A percentile compares a stretch with the other conserved stretches of the same genome.
Conservation (phyloP, 768 basidiomycete species). For the Sarcodon sp. region DNA sequence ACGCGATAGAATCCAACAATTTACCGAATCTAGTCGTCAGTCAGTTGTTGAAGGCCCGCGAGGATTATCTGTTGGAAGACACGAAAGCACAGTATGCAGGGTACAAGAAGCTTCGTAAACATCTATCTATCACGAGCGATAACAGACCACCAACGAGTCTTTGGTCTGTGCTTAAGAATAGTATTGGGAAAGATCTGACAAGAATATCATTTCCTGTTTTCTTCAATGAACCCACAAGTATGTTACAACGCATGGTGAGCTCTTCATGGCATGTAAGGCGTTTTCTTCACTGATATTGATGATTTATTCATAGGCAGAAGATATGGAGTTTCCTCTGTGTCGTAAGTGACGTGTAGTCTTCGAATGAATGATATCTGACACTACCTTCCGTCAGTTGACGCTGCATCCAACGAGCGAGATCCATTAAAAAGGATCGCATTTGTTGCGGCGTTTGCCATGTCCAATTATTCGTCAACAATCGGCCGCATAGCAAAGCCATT, state of each 20-base stretch:
- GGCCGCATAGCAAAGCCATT: slow-evolving; percentile 96
- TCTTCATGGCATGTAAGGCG: not conserved
- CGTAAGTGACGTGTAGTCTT: slow-evolving; percentile 31
- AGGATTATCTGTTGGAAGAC: slow-evolving; percentile 20
- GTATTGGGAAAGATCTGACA: slow-evolving; percentile 93
- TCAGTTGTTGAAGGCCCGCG: slow-evolving; percentile 41
- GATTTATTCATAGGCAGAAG: slow-evolving; percentile 48
- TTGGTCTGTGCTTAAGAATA: slow-evolving; percentile 91
- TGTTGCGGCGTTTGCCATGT: slow-evolving; percentile 96
- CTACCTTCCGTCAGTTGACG: slow-evolving; percentile 46
- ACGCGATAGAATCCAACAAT: slow-evolving; percentile 80
- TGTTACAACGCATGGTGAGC: slow-evolving; percentile 87
- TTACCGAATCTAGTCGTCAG: slow-evolving; percentile 67
- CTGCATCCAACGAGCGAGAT: slow-evolving; percentile 65
- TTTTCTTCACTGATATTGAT: not conserved
- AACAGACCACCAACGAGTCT: slow-evolving; percentile 82
- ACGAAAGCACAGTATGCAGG: slow-evolving; percentile 43
- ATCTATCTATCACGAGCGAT: slow-evolving; percentile 53
- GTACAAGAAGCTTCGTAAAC: slow-evolving; percentile 49
- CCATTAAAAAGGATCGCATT: slow-evolving; percentile 78
- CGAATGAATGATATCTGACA: not conserved
- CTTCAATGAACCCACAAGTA: slow-evolving; percentile 90
- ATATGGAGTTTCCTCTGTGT: slow-evolving; percentile 96
- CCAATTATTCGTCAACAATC: slow-evolving; percentile 93
- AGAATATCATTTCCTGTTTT: slow-evolving; percentile 92